Conservation (phyloP, 106 monocot species). For the Gastrodia elata region DNA sequence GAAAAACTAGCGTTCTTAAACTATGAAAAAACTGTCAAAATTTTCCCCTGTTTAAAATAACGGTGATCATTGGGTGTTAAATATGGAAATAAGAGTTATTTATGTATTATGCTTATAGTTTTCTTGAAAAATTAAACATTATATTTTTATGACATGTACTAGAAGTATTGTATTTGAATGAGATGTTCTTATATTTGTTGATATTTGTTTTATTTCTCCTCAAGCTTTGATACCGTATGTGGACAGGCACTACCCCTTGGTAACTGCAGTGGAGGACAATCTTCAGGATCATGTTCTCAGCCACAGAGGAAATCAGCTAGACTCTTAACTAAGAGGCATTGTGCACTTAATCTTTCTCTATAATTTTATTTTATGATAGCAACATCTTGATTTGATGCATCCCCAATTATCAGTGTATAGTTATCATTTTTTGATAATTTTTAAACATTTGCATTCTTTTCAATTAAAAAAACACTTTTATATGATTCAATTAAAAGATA, state of each 20-base stretch:
- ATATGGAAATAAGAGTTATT: too few species aligned
- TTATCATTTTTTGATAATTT: not conserved
- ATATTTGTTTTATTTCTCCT: too few species aligned
- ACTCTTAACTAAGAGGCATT: slow-evolving; percentile 5
- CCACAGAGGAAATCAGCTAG: slow-evolving; percentile 4
- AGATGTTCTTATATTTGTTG: too few species aligned
- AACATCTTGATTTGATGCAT: not conserved
- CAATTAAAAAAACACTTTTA: not conserved
- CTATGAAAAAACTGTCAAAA: too few species aligned
- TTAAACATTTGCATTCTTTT: too few species aligned
- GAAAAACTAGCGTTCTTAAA: too few species aligned
- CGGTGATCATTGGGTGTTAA: too few species aligned
- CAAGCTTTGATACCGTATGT: not conserved
- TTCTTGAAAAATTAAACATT: too few species aligned
- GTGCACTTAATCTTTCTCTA: not conserved
- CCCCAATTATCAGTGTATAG: not conserved
- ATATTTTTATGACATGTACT: too few species aligned
- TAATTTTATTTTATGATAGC: not conserved
- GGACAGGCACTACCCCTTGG: not conserved
- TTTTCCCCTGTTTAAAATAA: too few species aligned
- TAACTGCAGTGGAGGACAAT: not conserved
- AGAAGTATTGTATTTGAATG: too few species aligned
- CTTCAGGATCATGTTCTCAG: not conserved
- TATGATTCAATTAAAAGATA: not conserved
- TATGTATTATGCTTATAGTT: too few species aligned